These are phyloP conservation scores for Paulownia fortunei DNA, from an alignment of 257 asterid genomes.

Conservation along the genomic window DNA sequence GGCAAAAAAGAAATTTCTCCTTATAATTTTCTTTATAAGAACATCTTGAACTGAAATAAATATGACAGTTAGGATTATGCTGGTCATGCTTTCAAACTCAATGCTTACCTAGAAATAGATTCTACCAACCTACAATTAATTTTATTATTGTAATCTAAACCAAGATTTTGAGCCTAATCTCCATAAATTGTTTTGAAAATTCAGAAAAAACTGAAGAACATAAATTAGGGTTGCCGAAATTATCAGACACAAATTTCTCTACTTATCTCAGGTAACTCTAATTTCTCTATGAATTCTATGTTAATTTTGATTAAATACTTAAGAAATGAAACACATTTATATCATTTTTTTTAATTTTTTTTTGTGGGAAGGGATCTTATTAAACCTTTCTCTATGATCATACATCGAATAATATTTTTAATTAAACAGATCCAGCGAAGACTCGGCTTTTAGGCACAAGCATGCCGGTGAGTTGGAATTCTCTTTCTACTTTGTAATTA, in stretches of 20 bases:
- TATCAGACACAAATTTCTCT: not conserved
- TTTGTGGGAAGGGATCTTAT: not conserved
- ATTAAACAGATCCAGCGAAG: not conserved
- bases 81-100: constrained; percentile 7
- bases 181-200: constrained; percentile 6
- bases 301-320: not conserved
- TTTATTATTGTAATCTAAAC: constrained; percentile 3
- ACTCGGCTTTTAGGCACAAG: not conserved
- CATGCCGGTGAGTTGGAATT: not conserved
- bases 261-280: not conserved
- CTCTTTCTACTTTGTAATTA: not conserved
- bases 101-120: constrained; percentile 22
- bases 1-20: no score
- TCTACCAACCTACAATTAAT: not conserved
- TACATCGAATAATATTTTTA: not conserved
- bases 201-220: not conserved
- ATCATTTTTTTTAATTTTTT: no score
- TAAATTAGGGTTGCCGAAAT: constrained; percentile 12
- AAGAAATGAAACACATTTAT: not conserved
- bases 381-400: not conserved
- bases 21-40: not conserved
- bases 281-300: not conserved
- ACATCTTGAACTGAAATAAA: not conserved
- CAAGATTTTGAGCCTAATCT: constrained; percentile 14
- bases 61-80: constrained; percentile 21